phyloP scores from a whole-genome alignment of 1,139 yeast species.

The Pichia sp. region DNA sequence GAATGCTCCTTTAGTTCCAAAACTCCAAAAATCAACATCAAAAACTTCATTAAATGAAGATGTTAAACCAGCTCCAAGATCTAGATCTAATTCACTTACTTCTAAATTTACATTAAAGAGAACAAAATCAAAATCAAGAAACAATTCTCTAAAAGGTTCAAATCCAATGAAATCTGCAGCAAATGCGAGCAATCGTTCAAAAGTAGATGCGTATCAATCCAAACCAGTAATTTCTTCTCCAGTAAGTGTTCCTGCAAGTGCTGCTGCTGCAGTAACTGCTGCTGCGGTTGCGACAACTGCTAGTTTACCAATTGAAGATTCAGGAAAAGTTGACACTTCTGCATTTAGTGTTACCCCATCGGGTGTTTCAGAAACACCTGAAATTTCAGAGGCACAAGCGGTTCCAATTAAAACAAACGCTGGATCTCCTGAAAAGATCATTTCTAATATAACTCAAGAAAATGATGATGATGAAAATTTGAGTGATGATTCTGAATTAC shows the following conservation, averaged over 20 bases:
- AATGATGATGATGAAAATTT: constrained; percentile 11
- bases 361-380: constrained; percentile 2
- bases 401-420: constrained; percentile 8
- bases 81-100: constrained; percentile 21
- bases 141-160: constrained; percentile 11
- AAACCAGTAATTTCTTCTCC: constrained; percentile 1
- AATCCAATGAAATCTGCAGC: neutral
- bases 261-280: neutral
- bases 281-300: neutral
- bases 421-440: constrained; percentile 1
- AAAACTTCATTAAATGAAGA: constrained; percentile 8
- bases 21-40: constrained; percentile 20
- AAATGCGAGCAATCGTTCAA: constrained; percentile 1
- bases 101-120: constrained; percentile 10
- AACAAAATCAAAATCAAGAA: constrained; percentile 11
- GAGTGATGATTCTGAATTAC: constrained; percentile 11
- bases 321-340: neutral
- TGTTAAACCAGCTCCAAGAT: constrained; percentile 7
- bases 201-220: neutral
- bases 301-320: neutral
- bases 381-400: constrained; percentile 10
- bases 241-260: neutral
- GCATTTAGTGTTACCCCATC: constrained; percentile 4
- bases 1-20: constrained; percentile 25
- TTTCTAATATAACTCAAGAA: neutral